Evolutionary conservation across 352 stramenopile genomes (phyloP).

Genomic region (Aphanomyces stellatus): DNA sequence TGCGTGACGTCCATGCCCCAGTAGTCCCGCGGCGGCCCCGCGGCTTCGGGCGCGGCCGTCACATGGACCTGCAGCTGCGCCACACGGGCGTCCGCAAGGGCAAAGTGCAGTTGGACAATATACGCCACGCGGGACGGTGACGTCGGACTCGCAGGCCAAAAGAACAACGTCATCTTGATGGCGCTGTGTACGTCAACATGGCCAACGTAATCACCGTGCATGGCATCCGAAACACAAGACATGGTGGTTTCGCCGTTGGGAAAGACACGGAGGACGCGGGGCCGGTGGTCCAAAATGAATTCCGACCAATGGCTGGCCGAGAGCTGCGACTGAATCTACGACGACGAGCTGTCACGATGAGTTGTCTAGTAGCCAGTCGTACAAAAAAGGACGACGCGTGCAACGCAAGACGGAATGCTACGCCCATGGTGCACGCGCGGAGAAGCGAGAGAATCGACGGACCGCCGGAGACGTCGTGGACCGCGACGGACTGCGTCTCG

Average conservation of each 20-base stretch:
- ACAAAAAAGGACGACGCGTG: neutral
- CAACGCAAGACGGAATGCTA: neutral
- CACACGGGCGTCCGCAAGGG: neutral
- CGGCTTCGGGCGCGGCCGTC: neutral
- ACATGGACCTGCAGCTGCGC: neutral
- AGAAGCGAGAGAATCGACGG: neutral
- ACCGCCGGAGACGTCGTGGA: neutral
- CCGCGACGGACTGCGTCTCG: neutral
- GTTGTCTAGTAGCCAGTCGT: neutral
- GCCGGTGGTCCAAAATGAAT: neutral
- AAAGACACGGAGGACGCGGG: constrained; percentile 11
- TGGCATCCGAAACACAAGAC: neutral
- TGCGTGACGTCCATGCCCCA: constrained; percentile 6
- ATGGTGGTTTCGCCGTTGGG: constrained; percentile 18
- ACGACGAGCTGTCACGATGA: neutral
- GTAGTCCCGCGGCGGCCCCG: neutral
- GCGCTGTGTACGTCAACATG: neutral
- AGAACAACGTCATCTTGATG: neutral
- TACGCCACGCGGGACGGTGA: neutral
- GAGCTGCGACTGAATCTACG: constrained; percentile 4
- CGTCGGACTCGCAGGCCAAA: neutral
- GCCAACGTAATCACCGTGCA: constrained; percentile 16
- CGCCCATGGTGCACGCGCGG: neutral
- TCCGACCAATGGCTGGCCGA: constrained; percentile 1
- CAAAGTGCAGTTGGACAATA: neutral